phyloP scores from a whole-genome alignment of 345 rosid species.

The Eucalyptus pauciflora region DNA sequence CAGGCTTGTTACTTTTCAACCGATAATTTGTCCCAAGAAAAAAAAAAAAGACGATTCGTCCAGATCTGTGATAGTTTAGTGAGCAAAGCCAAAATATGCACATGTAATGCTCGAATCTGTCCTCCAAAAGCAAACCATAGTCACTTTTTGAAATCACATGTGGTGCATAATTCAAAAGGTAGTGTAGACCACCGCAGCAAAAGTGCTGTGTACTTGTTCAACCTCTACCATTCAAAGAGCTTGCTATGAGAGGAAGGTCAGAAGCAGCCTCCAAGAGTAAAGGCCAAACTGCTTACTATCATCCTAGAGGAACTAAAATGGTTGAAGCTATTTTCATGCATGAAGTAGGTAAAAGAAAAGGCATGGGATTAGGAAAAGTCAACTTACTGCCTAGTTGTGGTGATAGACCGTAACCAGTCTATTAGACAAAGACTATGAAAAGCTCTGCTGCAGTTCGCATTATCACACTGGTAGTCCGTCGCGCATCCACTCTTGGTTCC shows the following conservation, averaged over 20 bases:
- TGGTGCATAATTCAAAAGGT: neutral
- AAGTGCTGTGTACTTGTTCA: neutral
- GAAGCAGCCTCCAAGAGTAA: neutral
- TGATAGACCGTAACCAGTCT: slow-evolving; percentile 77
- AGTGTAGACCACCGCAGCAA: neutral
- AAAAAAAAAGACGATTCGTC: neutral
- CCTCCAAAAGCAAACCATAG: neutral
- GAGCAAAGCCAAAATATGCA: neutral
- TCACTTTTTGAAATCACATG: neutral
- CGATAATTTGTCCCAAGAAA: neutral
- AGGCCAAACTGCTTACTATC: neutral
- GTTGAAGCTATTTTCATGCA: neutral
- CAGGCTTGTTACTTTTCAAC: neutral
- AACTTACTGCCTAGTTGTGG: slow-evolving; percentile 78
- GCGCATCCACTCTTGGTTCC: slow-evolving; percentile 42
- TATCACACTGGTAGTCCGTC: slow-evolving; percentile 68
- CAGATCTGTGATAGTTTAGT: neutral
- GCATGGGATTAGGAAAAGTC: neutral
- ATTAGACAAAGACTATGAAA: slow-evolving; percentile 63
- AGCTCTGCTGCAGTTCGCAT: slow-evolving; percentile 51
- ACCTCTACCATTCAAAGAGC: neutral
- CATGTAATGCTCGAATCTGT: neutral
- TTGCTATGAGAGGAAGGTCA: neutral
- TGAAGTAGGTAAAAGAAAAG: neutral
- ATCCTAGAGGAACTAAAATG: neutral